Evolutionary conservation across 805 yeast species (phyloP), one percentile per base, ranked within the genome.

Genomic region (Candida nanaspora): DNA sequence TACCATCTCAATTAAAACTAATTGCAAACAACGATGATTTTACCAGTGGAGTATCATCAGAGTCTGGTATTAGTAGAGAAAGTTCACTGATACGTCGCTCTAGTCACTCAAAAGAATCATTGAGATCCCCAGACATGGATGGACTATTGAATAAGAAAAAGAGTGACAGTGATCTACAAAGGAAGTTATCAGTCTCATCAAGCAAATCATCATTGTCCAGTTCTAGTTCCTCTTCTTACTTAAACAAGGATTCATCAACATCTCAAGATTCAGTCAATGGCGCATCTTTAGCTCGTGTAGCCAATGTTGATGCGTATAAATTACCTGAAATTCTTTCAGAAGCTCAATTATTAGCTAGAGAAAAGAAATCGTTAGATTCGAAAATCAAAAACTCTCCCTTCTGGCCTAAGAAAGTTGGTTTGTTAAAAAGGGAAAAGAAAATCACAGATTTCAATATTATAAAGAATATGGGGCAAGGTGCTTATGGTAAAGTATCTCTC

Each of bases 391-490:
- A 49, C 2, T 73, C 82, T 1, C 47, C 50, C 6, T 55, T 59
- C 35, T 76, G 78, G 71, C 82, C 82, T 0, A 69, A 70, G 14
- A 57, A 63, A 30, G 74, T 82, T 45, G 97, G 97, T 2, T 65
- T 70, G 6, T 67, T 69, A 41, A 75, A 93, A 52, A 72, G 96
- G 40, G 78, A 73, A 18, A 86, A 86, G 56, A 76, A 78, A 45
- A 73, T 86, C 46, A 58, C 71, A 0, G 95, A 88, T 56, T 93
- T 86, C 51, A 61, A 65, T 1, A 73, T 85, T 1, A 35, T 87
- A 34, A 83, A 85, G 56, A 77, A 80, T 46, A 77, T 93, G 79
- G 98, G 98, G 1, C 91, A 85, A 59, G 98, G 98, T 30, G 96
- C 98, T 0, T 93, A 93, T 55, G 98, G 98, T 11, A 86, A 86